Conservation (phyloP, 441 rosid genomes). For the Raphanus hybrid region DNA sequence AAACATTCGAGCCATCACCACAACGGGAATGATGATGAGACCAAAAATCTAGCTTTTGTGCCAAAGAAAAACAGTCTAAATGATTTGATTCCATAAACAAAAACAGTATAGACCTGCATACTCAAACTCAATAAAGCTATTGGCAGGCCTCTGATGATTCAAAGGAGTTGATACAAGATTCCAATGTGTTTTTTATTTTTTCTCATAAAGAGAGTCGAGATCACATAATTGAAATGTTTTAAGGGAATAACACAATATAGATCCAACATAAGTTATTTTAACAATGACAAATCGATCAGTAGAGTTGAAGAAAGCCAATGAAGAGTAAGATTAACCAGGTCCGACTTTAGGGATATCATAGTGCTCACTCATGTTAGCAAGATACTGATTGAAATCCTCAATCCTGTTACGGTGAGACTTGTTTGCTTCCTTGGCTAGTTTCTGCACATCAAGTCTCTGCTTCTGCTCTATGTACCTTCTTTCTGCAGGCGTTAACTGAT, state of each 20-base stretch:
- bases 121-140: too few relatives aligned
- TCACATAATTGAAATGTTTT: too few relatives aligned
- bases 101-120: too few relatives aligned
- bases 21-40: too few relatives aligned
- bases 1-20: too few relatives aligned
- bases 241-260: too few relatives aligned
- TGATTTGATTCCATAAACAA: too few relatives aligned
- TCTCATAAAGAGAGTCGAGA: not conserved
- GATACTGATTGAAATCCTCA: constrained; percentile 40
- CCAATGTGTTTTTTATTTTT: not conserved
- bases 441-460: constrained; percentile 59
- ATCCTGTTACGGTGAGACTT: constrained; percentile 72
- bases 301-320: constrained; percentile 12
- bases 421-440: constrained; percentile 59
- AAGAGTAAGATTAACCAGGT: constrained; percentile 49
- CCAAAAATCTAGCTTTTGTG: too few relatives aligned
- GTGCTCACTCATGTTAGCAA: constrained; percentile 73
- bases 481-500: constrained; percentile 56
- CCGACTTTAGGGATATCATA: constrained; percentile 77
- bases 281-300: constrained; percentile 10
- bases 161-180: not conserved
- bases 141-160: too few relatives aligned
- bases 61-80: not conserved
- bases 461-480: constrained; percentile 64
- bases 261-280: too few relatives aligned